phyloP scores from a whole-genome alignment of 169 alveolate genomes.

The Cardiosporidium cionae region DNA sequence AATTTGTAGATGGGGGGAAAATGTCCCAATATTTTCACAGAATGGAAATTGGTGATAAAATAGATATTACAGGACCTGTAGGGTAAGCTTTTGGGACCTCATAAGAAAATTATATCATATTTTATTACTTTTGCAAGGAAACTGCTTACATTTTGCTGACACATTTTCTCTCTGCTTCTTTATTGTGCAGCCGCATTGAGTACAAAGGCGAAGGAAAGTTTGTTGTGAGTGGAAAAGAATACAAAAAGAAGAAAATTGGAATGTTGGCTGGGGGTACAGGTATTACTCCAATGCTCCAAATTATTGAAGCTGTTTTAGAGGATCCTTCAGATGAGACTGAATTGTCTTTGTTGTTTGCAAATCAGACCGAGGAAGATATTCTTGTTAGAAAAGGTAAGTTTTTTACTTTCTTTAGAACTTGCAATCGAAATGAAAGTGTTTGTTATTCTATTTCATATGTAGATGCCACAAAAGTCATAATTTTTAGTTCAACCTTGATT shows the following conservation, averaged over 20 bases:
- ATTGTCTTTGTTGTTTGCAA: slow-evolving; percentile 50
- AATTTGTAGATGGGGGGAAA: slow-evolving; percentile 61
- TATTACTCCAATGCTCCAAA: slow-evolving; percentile 55
- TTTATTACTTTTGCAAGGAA: too few relatives aligned
- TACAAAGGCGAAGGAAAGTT: slow-evolving; percentile 37
- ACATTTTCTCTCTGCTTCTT: neutral
- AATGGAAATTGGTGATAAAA: slow-evolving; percentile 44
- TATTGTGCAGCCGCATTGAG: slow-evolving; percentile 7
- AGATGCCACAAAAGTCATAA: too few relatives aligned
- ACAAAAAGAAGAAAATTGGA: slow-evolving; percentile 31
- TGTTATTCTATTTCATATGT: too few relatives aligned
- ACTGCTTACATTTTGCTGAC: too few relatives aligned
- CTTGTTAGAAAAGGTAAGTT: slow-evolving; percentile 43
- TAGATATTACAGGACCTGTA: slow-evolving; percentile 55
- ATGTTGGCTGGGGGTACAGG: slow-evolving; percentile 70
- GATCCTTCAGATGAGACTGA: slow-evolving; percentile 24
- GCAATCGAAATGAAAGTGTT: too few relatives aligned
- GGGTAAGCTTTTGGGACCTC: too few relatives aligned
- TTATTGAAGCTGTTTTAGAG: slow-evolving; percentile 33
- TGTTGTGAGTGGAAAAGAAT: neutral
- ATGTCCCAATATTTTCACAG: slow-evolving; percentile 54
- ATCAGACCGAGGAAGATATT: slow-evolving; percentile 55
- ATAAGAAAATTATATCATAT: too few relatives aligned
- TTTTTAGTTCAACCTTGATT: too few relatives aligned
- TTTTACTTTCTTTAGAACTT: too few relatives aligned